Base-by-base conservation (phyloP, 306 rosid genomes). In the Mimosa bimucronata region DNA sequence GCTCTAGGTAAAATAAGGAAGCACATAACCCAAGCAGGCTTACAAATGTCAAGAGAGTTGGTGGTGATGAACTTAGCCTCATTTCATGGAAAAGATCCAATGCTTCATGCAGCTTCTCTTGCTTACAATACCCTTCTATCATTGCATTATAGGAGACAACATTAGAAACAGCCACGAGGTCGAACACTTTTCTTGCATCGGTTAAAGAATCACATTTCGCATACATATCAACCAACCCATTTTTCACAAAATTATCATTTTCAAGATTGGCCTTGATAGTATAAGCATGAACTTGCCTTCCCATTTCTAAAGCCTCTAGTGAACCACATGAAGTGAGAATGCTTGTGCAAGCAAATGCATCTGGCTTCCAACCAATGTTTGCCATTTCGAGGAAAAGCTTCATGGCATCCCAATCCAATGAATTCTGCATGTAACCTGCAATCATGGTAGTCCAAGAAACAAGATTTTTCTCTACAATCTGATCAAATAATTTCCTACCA, bases 381-480 rank as follows among this genome's bases (percentile, higher is more conserved):
- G 80, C 74, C 98, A 94, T 91, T 85, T 94, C 88, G 66, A 79
- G 83, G 80, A 88, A 88, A 30, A 94, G 84, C 66, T 81, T 80
- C 79, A 86, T 74, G 46, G 98, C 94, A 74, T 94, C 94, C 79
- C 66, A 50, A 28, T 92, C 85, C 79, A 85, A 84, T 19, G 92
- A 91, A 85, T 92, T 92, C 83, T 94, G 92, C 98, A 92, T 94
- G 84, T 88, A 89, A 42, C 98, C 98, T 15, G 97, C 89, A 80
- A 94, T 89, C 97, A 94, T 88, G 8, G 97, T 91, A 66, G 98
- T 89, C 98, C 98, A 92, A 2, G 97, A 87, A 84, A 94, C 88
- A 53, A 87, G 79, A 77, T 90, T 91, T 85, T 80, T 94, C 66
- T 72, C 88, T 5, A 53, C 53, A 81, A 88, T 53, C 74, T 58